phyloP scores from a whole-genome alignment of 2,329 filamentous ascomycete genomes.

The Huntiella omanensis region DNA sequence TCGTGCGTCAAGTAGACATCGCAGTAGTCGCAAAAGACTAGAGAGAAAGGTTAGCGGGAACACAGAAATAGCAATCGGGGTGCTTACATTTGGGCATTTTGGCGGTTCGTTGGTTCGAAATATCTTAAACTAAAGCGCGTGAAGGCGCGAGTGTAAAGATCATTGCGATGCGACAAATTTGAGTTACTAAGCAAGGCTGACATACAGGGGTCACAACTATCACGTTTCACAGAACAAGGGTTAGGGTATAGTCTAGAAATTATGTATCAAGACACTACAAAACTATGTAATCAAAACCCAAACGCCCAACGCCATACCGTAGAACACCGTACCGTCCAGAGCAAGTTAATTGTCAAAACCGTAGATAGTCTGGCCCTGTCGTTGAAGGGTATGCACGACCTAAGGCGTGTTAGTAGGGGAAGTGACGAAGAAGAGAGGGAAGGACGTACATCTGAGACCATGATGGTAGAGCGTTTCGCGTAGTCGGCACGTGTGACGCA shows the following conservation, averaged over 20 bases:
- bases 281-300: not conserved
- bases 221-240: not conserved
- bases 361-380: slow-evolving; percentile 34
- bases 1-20: slow-evolving; percentile 99
- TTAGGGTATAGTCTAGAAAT: not conserved
- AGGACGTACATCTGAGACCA: slow-evolving; percentile 36
- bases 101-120: slow-evolving; percentile 12
- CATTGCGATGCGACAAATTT: not conserved
- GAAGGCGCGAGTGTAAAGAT: no score
- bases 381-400: slow-evolving; percentile 33
- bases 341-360: slow-evolving; percentile 29
- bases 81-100: slow-evolving; percentile 79
- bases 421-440: not conserved
- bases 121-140: not conserved
- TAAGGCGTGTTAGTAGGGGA: slow-evolving; percentile 15
- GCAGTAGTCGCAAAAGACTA: slow-evolving; percentile 59
- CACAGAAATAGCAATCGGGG: slow-evolving; percentile 19
- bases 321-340: not conserved
- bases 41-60: slow-evolving; percentile 9
- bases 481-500: slow-evolving; percentile 35
- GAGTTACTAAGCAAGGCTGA: not conserved
- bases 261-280: not conserved
- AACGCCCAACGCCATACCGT: not conserved
- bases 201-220: not conserved
- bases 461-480: slow-evolving; percentile 40